phyloP scores from a whole-genome alignment of 2,329 filamentous ascomycete genomes.

The Davidsoniella eucalypti region DNA sequence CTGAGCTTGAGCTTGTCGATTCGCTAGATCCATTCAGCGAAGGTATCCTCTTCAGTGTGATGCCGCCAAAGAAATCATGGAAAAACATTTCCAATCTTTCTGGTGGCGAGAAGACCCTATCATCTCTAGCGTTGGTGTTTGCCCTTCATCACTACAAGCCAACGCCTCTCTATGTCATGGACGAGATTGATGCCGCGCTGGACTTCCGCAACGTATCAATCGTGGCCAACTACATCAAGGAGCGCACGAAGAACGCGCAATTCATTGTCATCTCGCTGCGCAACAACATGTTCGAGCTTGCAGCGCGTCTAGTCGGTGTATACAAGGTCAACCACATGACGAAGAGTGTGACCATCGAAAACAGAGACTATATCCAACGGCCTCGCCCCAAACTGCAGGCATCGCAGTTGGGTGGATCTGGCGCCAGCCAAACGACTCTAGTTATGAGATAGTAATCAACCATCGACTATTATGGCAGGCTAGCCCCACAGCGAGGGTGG shows the following conservation, averaged over 20 bases:
- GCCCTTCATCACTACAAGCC: conserved; percentile 96
- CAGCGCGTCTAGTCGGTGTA: conserved; percentile 84
- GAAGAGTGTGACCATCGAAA: conserved; percentile 81
- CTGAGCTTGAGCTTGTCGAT: conserved; percentile 92
- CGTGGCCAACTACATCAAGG: conserved; percentile 97
- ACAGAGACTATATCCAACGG: conserved; percentile 52
- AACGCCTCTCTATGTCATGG: conserved; percentile 96
- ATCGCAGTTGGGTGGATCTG: conserved; percentile 3
- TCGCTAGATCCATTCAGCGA: conserved; percentile 92
- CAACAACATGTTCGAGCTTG: conserved; percentile 99
- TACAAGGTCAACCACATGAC: conserved; percentile 99
- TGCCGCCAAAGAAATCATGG: conserved; percentile 99
- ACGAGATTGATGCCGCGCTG: conserved; percentile 94
- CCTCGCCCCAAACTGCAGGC: conserved; percentile 21
- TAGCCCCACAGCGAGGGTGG: too few species aligned
- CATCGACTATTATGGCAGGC: too few species aligned
- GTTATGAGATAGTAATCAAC: conserved; percentile 4
- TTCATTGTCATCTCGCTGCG: conserved; percentile 96
- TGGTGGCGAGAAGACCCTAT: conserved; percentile 93
- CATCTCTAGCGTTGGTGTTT: conserved; percentile 88
- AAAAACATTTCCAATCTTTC: conserved; percentile 96
- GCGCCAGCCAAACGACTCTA: conserved; percentile 6
- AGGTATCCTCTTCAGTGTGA: conserved; percentile 91
- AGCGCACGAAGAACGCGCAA: conserved; percentile 96
- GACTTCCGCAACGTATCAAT: conserved; percentile 98